A percentile compares a stretch with the other conserved stretches of the same genome.
Conservation (phyloP, 2,329 filamentous ascomycete genomes). For the Lasiodiplodia gonubiensis region DNA sequence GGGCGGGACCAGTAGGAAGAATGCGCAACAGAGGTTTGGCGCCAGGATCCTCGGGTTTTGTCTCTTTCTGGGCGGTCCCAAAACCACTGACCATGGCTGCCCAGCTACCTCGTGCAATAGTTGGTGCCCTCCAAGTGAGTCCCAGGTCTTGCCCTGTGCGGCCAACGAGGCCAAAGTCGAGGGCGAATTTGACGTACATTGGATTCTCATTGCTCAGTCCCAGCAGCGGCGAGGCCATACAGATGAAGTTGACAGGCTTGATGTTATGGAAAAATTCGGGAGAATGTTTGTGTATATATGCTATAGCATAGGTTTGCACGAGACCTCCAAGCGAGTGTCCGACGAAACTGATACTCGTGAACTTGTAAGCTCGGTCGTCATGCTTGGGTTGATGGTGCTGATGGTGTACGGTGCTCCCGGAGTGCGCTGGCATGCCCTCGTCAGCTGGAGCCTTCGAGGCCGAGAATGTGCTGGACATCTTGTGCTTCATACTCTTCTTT, state of each 20-base stretch:
- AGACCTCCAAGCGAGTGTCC: slow-evolving; percentile 90
- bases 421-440: slow-evolving; percentile 60
- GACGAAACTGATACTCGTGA: slow-evolving; percentile 94
- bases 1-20: slow-evolving; percentile 87
- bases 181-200: slow-evolving; percentile 92
- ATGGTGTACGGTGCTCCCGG: slow-evolving; percentile 65
- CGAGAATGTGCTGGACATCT: slow-evolving; percentile 55
- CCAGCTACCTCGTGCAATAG: slow-evolving; percentile 84
- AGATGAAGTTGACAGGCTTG: slow-evolving; percentile 86
- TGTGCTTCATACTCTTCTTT: slow-evolving; percentile 59
- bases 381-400: slow-evolving; percentile 49
- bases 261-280: slow-evolving; percentile 88
- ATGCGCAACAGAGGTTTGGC: slow-evolving; percentile 89
- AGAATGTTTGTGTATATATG: slow-evolving; percentile 95
- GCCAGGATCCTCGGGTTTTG: slow-evolving; percentile 69
- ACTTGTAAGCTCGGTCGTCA: slow-evolving; percentile 70
- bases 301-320: slow-evolving; percentile 91
- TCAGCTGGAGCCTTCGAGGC: slow-evolving; percentile 49
- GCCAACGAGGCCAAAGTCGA: slow-evolving; percentile 96
- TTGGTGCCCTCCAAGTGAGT: slow-evolving; percentile 90
- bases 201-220: slow-evolving; percentile 97
- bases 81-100: slow-evolving; percentile 83
- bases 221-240: slow-evolving; percentile 84
- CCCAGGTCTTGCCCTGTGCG: slow-evolving; percentile 94
- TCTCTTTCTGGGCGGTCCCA: slow-evolving; percentile 63